Base-by-base conservation (phyloP, 2,329 filamentous ascomycete genomes). In the Rutstroemia sp. region DNA sequence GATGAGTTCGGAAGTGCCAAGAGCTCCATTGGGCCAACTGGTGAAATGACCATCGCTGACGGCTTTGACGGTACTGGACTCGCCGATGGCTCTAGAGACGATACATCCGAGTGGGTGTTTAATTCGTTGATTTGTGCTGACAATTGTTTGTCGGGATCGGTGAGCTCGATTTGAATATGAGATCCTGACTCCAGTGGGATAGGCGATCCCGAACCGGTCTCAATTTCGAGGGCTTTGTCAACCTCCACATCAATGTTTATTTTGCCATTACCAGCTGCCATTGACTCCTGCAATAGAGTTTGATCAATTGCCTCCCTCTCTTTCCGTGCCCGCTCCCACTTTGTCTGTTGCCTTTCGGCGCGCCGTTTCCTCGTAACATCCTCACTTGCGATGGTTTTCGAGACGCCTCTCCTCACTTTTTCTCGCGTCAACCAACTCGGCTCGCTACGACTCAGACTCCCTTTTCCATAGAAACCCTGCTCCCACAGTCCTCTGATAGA, bases 401-500 rank as follows among this genome's bases (percentile, higher is more conserved):
- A 73, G 16, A 84, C 72, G 10, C 88, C 88, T 58, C 79, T 79
- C 51, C 86, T 81, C 27, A 86, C 84, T 70, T 89, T 87, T 71
- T 96, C 90, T 60, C 88, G 80, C 61, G 88, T 88, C 51, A 96
- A 72, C 94, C 94, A 99, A 64, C 85, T 94, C 3, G 92, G 92
- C 70, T 99, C 92, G 76, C 92, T 96, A 65, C 95, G 84, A 74
- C 92, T 96, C 57, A 97, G 76, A 64, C 78, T 92, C 46, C 94
- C 94, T 72, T 96, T 96, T 48, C 95, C 95, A 72, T 92, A 99
- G 73, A 99, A 99, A 5, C 94, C 94, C 74, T 95, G 89, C 72
- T 96, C 89, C 94, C 95, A 99, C 23, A 99, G 73, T 1, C 86
- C 89, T 54, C 87, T 80, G 60, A 95, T 86, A 3, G 89, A 86